Evolutionary conservation across 805 yeast genomes (phyloP).

Genomic region (Saccharomycopsis guyanensis): DNA sequence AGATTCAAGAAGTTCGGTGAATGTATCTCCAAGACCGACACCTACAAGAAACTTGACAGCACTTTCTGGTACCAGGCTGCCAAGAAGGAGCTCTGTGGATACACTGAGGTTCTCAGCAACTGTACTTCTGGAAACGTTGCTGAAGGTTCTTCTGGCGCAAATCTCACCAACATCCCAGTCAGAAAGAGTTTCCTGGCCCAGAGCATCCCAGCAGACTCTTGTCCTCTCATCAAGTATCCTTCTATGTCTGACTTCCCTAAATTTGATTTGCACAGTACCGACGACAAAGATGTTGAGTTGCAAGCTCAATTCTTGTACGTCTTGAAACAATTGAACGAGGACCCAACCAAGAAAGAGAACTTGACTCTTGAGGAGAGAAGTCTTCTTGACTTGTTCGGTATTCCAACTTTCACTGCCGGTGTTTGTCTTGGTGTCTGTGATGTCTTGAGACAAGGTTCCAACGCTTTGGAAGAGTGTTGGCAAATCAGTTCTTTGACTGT

Average conservation of each 20-base stretch:
- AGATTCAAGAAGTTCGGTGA: constrained; percentile 16
- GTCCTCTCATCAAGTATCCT: background rate
- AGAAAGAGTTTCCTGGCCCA: too few species aligned
- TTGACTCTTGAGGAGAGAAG: constrained; percentile 4
- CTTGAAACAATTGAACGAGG: constrained; percentile 1
- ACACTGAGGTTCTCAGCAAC: constrained; percentile 3
- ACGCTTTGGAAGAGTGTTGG: constrained; percentile 15
- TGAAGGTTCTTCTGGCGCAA: background rate
- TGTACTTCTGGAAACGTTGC: background rate
- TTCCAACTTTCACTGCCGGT: constrained; percentile 1
- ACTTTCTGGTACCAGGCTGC: constrained; percentile 21
- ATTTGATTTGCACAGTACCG: background rate
- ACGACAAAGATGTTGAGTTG: constrained; percentile 5
- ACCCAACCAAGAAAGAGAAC: background rate
- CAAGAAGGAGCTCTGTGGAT: constrained; percentile 18
- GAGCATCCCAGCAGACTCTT: background rate
- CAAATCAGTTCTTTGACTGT: constrained; percentile 14
- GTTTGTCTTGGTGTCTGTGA: constrained; percentile 11
- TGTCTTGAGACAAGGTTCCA: constrained; percentile 11
- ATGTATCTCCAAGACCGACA: constrained; percentile 15
- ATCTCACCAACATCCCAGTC: too few species aligned
- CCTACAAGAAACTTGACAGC: constrained; percentile 7
- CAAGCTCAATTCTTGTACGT: constrained; percentile 17
- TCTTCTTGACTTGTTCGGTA: constrained; percentile 3
- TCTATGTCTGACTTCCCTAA: background rate